phyloP scores from a whole-genome alignment of 192 early-diverging fungal genomes.

The Entomortierella parvispora region DNA sequence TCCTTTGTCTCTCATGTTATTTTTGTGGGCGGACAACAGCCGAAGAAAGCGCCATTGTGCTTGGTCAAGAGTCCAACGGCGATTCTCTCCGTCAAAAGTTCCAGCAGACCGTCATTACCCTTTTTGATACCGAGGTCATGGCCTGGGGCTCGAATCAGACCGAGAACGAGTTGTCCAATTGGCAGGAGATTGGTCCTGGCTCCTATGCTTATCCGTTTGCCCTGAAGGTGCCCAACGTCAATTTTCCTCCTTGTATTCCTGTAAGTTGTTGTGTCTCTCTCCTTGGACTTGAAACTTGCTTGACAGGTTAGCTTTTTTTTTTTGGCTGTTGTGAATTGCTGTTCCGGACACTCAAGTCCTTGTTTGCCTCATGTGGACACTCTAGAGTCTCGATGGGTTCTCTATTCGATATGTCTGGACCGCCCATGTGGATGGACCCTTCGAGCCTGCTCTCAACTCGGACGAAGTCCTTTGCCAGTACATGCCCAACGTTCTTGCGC shows the following conservation, averaged over 20 bases:
- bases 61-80: constrained; percentile 49
- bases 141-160: constrained; percentile 26
- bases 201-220: constrained; percentile 36
- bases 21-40: too few species aligned
- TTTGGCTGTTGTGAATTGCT: background rate
- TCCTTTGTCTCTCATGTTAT: background rate
- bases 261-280: constrained; percentile 9
- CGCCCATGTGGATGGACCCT: constrained; percentile 44
- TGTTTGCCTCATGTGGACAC: too few species aligned
- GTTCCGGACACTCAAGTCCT: too few species aligned
- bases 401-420: constrained; percentile 50
- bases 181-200: constrained; percentile 35
- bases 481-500: constrained; percentile 39
- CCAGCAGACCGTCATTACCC: constrained; percentile 44
- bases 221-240: constrained; percentile 49
- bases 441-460: constrained; percentile 18
- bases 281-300: background rate
- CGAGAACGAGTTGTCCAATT: constrained; percentile 48
- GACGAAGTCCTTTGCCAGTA: constrained; percentile 50
- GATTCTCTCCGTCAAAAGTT: constrained; percentile 51
- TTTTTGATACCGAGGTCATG: constrained; percentile 41
- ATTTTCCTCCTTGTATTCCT: constrained; percentile 49
- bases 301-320: background rate
- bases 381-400: constrained; percentile 41
- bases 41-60: constrained; percentile 43